Evolutionary conservation across 192 early-diverging fungal genomes (phyloP).

Genomic region (Linnemannia elongata): DNA sequence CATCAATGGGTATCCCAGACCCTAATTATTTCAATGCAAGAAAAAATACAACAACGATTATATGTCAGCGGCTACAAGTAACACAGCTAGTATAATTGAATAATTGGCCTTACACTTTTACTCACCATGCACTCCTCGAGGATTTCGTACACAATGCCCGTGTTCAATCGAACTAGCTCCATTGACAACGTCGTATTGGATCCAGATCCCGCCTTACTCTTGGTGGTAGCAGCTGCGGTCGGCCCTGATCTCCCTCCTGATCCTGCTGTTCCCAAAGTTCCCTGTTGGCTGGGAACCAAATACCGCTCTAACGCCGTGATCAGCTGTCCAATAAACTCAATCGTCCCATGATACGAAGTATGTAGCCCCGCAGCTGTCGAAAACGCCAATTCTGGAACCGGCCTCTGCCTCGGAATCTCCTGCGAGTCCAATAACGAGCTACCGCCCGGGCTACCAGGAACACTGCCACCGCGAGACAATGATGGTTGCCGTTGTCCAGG

Average conservation of each 20-base stretch:
- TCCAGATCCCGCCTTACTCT: background rate
- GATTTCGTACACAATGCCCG: conserved; percentile 43
- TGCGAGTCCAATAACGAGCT: background rate
- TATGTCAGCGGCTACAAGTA: too few species aligned
- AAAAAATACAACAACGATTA: too few species aligned
- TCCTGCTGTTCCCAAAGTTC: background rate
- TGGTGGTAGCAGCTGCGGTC: background rate
- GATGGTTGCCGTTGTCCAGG: conserved; percentile 7
- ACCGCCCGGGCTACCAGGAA: background rate
- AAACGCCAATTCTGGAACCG: conserved; percentile 17
- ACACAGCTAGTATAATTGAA: too few species aligned
- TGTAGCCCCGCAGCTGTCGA: conserved; percentile 14
- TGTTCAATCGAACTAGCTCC: conserved; percentile 20
- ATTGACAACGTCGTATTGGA: conserved; percentile 1
- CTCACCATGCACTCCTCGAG: conserved; percentile 51
- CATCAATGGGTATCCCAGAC: conserved; percentile 37
- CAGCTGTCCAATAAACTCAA: conserved; percentile 41
- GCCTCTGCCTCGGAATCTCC: background rate
- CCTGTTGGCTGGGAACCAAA: conserved; percentile 2
- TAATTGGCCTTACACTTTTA: too few species aligned
- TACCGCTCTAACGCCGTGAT: conserved; percentile 34
- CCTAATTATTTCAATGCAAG: background rate
- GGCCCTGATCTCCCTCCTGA: background rate
- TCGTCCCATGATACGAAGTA: conserved; percentile 17
- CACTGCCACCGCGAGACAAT: background rate